Percentiles rank a stretch among this genome's conserved stretches.
phyloP scores from a whole-genome alignment of 1,284 basidiomycete species.

The Tilletia walkeri region DNA sequence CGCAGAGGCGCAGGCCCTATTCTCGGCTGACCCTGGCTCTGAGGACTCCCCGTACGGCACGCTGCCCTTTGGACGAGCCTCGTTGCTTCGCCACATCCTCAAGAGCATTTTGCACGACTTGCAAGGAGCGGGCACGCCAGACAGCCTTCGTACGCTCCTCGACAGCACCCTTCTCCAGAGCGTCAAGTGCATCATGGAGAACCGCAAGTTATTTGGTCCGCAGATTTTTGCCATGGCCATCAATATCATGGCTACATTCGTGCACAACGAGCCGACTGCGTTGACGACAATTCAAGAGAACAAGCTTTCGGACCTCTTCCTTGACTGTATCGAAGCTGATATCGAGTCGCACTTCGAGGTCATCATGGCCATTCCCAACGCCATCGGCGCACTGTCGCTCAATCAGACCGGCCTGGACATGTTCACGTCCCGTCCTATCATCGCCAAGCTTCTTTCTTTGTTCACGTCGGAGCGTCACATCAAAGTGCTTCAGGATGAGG shows the following conservation, averaged over 20 bases:
- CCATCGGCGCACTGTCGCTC: conserved; percentile 92
- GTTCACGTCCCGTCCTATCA: conserved; percentile 70
- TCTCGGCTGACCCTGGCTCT: conserved; percentile 51
- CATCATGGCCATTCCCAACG: conserved; percentile 86
- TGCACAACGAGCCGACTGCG: conserved; percentile 98
- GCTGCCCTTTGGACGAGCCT: conserved; percentile 54
- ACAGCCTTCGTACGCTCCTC: conserved; percentile 89
- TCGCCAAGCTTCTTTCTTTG: conserved; percentile 78
- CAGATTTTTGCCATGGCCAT: conserved; percentile 76
- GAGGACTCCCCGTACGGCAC: conserved; percentile 58
- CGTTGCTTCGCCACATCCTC: conserved; percentile 79
- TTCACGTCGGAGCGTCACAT: conserved; percentile 82
- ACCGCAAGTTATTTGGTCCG: conserved; percentile 79
- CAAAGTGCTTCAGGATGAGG: conserved; percentile 85
- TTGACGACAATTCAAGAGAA: conserved; percentile 88
- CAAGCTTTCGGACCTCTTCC: conserved; percentile 84
- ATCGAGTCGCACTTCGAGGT: conserved; percentile 71
- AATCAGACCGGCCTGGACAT: conserved; percentile 86
- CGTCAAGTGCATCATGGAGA: conserved; percentile 81
- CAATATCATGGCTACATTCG: conserved; percentile 95
- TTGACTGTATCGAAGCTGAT: conserved; percentile 75
- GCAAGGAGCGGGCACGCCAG: conserved; percentile 81
- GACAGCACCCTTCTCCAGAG: conserved; percentile 84
- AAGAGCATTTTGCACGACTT: conserved; percentile 94
- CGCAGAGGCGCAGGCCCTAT: not conserved